A percentile compares a stretch with the other conserved stretches of the same genome.
These are phyloP conservation scores for Hypoxylon subgilvum DNA, from an alignment of 495 filamentous ascomycete species.

Conservation along the genomic window DNA sequence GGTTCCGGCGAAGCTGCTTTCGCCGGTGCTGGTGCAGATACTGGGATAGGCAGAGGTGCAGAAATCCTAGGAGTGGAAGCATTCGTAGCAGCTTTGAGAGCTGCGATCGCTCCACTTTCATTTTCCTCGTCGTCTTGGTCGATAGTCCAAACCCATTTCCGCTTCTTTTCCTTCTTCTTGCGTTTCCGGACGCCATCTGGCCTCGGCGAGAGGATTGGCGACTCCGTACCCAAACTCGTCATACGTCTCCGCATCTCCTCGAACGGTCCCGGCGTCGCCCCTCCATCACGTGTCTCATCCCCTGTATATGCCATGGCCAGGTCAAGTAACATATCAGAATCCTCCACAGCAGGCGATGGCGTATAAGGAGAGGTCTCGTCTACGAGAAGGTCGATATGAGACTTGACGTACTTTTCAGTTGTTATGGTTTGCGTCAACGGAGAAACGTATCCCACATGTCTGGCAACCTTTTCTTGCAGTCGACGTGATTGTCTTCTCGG, in stretches of 20 bases:
- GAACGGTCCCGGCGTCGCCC: slow-evolving; percentile 62
- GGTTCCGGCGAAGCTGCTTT: slow-evolving; percentile 23
- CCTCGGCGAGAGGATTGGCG: slow-evolving; percentile 44
- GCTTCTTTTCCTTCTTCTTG: slow-evolving; percentile 57
- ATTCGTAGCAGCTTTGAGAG: slow-evolving; percentile 35
- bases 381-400: slow-evolving; percentile 60
- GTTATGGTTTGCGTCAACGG: slow-evolving; percentile 62
- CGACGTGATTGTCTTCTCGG: slow-evolving; percentile 55
- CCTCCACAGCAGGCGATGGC: slow-evolving; percentile 40
- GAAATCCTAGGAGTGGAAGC: slow-evolving; percentile 9
- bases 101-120: slow-evolving; percentile 45
- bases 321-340: slow-evolving; percentile 50
- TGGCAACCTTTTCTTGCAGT: slow-evolving; percentile 53
- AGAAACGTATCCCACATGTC: slow-evolving; percentile 60
- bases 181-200: slow-evolving; percentile 51
- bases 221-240: slow-evolving; percentile 50
- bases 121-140: slow-evolving; percentile 53
- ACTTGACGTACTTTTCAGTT: slow-evolving; percentile 60
- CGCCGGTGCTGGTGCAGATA: neutral
- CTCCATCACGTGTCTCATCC: slow-evolving; percentile 59
- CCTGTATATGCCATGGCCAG: slow-evolving; percentile 55
- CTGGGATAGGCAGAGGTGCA: neutral
- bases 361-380: slow-evolving; percentile 59
- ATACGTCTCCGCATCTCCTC: slow-evolving; percentile 63
- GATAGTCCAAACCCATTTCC: slow-evolving; percentile 61